Conservation (phyloP, 2,329 filamentous ascomycete species). For the Catunica adiposa region DNA sequence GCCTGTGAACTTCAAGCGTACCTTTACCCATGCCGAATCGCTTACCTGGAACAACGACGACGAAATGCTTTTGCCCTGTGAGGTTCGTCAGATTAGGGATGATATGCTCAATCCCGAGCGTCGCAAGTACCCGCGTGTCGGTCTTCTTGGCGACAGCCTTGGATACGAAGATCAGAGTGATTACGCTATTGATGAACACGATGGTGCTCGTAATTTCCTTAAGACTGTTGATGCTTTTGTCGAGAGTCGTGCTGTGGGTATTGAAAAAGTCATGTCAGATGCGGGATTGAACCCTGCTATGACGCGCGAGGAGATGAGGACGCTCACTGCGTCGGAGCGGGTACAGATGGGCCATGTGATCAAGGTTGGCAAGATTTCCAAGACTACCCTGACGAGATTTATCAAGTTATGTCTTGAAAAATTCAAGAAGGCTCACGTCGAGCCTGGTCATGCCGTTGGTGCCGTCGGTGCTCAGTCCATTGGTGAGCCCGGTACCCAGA, state of each 20-base stretch:
- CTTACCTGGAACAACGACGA: conserved; percentile 68
- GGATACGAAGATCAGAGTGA: conserved; percentile 55
- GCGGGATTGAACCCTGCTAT: conserved; percentile 29
- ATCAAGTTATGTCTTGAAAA: conserved; percentile 72
- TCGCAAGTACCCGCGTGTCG: conserved; percentile 42
- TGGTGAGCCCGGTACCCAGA: conserved; percentile 93
- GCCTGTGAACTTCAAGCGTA: conserved; percentile 82
- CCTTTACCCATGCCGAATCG: conserved; percentile 66
- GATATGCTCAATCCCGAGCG: conserved; percentile 52
- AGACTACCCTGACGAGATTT: conserved; percentile 56
- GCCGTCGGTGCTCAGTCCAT: conserved; percentile 96
- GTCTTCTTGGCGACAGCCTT: conserved; percentile 46
- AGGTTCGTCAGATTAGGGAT: conserved; percentile 54
- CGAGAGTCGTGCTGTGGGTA: conserved; percentile 39
- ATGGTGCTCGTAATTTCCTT: conserved; percentile 70
- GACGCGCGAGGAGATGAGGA: conserved; percentile 19
- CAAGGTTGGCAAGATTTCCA: conserved; percentile 69
- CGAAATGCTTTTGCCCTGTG: conserved; percentile 51
- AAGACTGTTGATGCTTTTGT: conserved; percentile 62
- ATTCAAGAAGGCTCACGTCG: conserved; percentile 78
- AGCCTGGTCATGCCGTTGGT: conserved; percentile 89
- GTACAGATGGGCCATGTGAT: conserved; percentile 34
- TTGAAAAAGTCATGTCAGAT: conserved; percentile 36
- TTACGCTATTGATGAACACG: conserved; percentile 57
- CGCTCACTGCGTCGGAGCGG: neutral